Conservation (phyloP, 257 asterid genomes). For the Solanum gracilifrons region DNA sequence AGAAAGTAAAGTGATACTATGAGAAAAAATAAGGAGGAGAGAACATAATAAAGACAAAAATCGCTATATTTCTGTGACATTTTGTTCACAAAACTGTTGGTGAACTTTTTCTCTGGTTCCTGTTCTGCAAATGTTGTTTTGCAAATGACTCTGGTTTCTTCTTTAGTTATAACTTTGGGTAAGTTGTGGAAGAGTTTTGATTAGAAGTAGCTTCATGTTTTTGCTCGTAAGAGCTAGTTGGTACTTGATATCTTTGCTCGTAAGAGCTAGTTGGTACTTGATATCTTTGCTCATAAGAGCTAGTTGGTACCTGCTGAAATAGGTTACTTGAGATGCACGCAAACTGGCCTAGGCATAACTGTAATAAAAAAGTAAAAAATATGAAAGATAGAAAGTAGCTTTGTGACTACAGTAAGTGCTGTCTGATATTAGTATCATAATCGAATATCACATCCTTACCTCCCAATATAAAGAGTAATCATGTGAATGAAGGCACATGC, state of each 20-base stretch:
- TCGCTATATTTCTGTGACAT: background rate
- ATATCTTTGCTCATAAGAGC: background rate
- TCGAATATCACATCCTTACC: background rate
- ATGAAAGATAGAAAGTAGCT: background rate
- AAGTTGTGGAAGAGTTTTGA: background rate
- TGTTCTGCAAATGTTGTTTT: background rate
- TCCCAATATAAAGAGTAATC: background rate
- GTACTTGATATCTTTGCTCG: background rate
- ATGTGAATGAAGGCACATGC: background rate
- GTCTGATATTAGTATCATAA: background rate
- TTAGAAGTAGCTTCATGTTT: background rate
- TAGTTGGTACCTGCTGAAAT: background rate
- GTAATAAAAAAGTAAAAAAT: background rate
- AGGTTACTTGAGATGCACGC: background rate
- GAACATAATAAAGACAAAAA: background rate
- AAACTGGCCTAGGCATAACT: background rate
- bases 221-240: background rate
- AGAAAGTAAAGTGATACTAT: background rate
- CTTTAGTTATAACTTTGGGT: background rate
- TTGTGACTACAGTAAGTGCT: background rate
- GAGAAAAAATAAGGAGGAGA: background rate
- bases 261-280: background rate
- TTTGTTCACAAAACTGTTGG: background rate
- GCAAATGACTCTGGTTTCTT: background rate
- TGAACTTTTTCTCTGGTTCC: background rate